Evolutionary conservation across 768 basidiomycete genomes (phyloP), one percentile per base, ranked within the genome.

Genomic region (Tephrocybe sp.): DNA sequence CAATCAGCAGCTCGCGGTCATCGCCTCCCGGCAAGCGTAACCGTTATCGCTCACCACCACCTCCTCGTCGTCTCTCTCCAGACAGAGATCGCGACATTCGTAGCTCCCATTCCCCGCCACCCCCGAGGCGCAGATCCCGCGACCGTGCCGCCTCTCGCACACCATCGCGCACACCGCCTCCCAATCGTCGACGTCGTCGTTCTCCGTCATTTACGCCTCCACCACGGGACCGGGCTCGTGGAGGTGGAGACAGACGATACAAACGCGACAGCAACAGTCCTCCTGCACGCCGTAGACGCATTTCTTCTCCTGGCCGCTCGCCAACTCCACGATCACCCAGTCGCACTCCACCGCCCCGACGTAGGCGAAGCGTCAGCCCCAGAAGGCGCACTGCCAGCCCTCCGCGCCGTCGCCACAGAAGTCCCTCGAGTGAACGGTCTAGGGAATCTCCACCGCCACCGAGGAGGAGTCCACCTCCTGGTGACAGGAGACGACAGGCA

Each of bases 241-340:
- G 24, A 11, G 39, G 49, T 15, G 30, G 24, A 11, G 39, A 47
- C 38, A 70, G 73, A 31, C 65, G 68, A 24, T 58, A 59, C 16
- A 61, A 62, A 53, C 67, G 70, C 40, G 74, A 73, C 54, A 82
- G 78, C 52, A 79, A 80, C 39, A 83, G 81, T 59, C 86, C 83
- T 0, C 80, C 76, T 29, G 57, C 71, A 18, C 71, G 79, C 7
- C 67, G 74, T 23, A 72, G 75, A 22, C 69, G 74, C 33, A 53
- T 74, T 9, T 75, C 74, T 22, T 69, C 70, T 22, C 33, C 60
- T n/a, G 49, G 59, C 21, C 58, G 61, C 19, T 67, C 69, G 9
- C 64, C 56, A 11, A 69, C 69, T 18, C 49, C 49, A 5, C 62
- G 42, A 2, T 69, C 66, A 15, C 31, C 57, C 19, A 75, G 72